phyloP scores from a whole-genome alignment of 495 filamentous ascomycete genomes.

The Thozetella sp. region DNA sequence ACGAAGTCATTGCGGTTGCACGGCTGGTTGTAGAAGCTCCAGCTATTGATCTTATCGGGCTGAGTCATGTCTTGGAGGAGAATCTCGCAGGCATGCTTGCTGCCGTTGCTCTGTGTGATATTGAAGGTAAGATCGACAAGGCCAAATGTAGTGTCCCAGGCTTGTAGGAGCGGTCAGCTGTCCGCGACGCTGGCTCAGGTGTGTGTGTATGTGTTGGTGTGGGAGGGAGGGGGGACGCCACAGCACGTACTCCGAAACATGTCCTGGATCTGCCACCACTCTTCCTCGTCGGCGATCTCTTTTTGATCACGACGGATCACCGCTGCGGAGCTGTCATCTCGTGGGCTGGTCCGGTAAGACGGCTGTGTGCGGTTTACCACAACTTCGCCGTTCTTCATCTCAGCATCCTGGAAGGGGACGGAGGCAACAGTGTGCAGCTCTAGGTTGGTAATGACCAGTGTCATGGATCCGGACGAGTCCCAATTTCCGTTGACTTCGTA shows the following conservation, averaged over 20 bases:
- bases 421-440: constrained; percentile 10
- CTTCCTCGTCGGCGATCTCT: not conserved
- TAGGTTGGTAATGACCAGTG: constrained; percentile 19
- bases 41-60: constrained; percentile 1
- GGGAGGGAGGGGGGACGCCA: not conserved
- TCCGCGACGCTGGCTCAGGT: no score
- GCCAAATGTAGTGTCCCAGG: not conserved
- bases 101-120: not conserved
- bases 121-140: not conserved
- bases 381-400: constrained; percentile 7
- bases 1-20: constrained; percentile 6
- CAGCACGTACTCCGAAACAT: constrained; percentile 5
- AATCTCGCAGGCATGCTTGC: not conserved
- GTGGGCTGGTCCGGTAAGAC: constrained; percentile 6
- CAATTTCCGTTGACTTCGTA: constrained; percentile 24
- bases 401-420: constrained; percentile 22
- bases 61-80: not conserved
- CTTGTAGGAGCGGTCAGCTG: not conserved
- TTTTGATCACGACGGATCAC: not conserved
- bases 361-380: not conserved
- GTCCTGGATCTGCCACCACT: constrained; percentile 9
- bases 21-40: constrained; percentile 5
- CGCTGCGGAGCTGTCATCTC: not conserved
- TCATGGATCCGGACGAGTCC: constrained; percentile 16
- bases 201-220: no score